A percentile compares a stretch with the other conserved stretches of the same genome.
Conservation (phyloP, 148 eudicot genomes). For the Linanthus parryae region DNA sequence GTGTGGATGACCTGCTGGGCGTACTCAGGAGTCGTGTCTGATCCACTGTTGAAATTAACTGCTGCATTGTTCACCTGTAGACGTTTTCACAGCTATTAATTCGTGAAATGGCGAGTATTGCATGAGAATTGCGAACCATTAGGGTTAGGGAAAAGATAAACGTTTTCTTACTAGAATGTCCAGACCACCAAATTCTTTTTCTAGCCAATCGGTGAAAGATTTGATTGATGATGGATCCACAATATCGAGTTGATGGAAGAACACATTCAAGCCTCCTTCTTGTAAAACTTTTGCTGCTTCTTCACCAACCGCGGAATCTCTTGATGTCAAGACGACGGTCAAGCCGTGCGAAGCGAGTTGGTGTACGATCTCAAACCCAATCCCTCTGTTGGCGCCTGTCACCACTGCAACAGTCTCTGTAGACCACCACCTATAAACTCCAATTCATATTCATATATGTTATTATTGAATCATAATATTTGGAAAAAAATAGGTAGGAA, state of each 20-base stretch:
- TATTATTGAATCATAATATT: too few relatives aligned
- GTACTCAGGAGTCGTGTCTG: conserved; percentile 61
- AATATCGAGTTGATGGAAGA: conserved; percentile 82
- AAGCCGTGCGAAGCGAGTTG: conserved; percentile 79
- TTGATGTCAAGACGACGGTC: conserved; percentile 73
- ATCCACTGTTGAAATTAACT: conserved; percentile 60
- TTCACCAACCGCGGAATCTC: conserved; percentile 65
- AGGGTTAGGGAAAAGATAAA: too few relatives aligned
- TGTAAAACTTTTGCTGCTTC: conserved; percentile 78
- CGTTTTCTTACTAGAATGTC: conserved; percentile 65
- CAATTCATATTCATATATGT: neutral
- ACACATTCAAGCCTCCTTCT: conserved; percentile 68
- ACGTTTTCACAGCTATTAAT: too few relatives aligned
- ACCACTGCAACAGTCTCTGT: conserved; percentile 72
- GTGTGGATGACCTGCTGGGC: conserved; percentile 75
- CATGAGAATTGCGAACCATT: too few relatives aligned
- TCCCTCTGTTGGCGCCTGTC: conserved; percentile 95
- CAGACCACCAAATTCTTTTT: conserved; percentile 54
- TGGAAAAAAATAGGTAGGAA: too few relatives aligned
- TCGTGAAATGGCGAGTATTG: too few relatives aligned
- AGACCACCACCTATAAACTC: conserved; percentile 80
- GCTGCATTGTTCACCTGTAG: conserved; percentile 95
- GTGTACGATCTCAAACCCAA: conserved; percentile 82
- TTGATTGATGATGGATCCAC: conserved; percentile 59
- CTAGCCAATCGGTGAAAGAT: conserved; percentile 53